Base-by-base conservation (phyloP, 441 rosid genomes). In the Bocquillonia castaneifolia region DNA sequence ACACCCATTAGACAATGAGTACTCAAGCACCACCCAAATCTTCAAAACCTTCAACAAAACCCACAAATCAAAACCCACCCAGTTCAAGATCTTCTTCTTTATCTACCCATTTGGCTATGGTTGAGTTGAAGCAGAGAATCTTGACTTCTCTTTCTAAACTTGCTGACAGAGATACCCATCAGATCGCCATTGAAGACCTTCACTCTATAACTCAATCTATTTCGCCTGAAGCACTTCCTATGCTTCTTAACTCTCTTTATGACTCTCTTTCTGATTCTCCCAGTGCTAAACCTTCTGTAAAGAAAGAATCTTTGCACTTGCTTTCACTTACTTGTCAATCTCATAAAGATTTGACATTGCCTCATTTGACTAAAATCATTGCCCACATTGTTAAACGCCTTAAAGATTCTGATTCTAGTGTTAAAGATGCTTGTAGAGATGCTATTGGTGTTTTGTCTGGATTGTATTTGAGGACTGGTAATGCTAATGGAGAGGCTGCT, bases 181-280 rank as follows among this genome's bases (percentile, higher is more conserved):
- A 92, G 75, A 92, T 94, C 79, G 99, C 99, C 15, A 81, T 89
- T 37, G 91, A 93, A 70, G 98, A 94, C 79, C 98, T 94, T 71
- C 92, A 92, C 70, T 79, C 86, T 48, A 83, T 83, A 23, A 88
- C 80, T 64, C 75, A 85, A 54, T 76, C 95, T 50, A 81, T 82
- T 71, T 78, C 94, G 36, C 85, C 82, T 54, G 96, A 92, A 32
- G 79, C 92, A 62, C 81, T 92, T 52, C 96, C 98, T 0, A 82
- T 94, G 94, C 81, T 92, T 6, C 88, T 94, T 32, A 94, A 92
- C 71, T 89, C 94, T 45, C 92, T 92, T 51, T 88, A 88, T 57
- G 96, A 91, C 61, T 70, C 78, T 0, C 73, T 74, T 5, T 77
- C 81, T 26, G 76, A 74, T 28, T 83, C 97, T 47, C 87, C 89